Conservation (phyloP, 2,329 filamentous ascomycete species). For the Chalaropsis thielavioides region DNA sequence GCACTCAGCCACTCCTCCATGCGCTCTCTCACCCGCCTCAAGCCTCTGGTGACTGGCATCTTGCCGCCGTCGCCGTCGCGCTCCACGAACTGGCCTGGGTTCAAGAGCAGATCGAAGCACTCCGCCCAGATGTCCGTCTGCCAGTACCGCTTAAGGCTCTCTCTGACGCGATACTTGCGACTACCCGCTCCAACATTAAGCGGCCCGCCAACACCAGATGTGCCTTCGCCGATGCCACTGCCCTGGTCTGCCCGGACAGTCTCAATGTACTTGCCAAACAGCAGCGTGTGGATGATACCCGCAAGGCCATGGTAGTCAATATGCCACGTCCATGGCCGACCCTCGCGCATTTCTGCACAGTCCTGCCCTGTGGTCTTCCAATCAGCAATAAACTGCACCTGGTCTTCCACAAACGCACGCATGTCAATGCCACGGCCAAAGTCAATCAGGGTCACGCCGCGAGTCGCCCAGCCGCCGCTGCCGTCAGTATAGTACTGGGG, state of each 20-base stretch:
- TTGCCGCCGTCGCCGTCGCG: conserved; percentile 35
- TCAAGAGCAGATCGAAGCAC: conserved; percentile 73
- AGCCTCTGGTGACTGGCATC: conserved; percentile 59
- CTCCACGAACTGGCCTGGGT: conserved; percentile 54
- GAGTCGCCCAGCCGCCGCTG: conserved; percentile 59
- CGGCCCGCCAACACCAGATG: conserved; percentile 37
- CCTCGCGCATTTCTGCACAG: conserved; percentile 89
- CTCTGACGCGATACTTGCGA: conserved; percentile 64
- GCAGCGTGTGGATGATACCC: conserved; percentile 69
- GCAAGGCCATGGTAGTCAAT: conserved; percentile 92
- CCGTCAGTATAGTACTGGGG: conserved; percentile 60
- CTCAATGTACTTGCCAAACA: conserved; percentile 93
- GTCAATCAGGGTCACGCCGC: conserved; percentile 79
- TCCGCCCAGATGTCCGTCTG: conserved; percentile 80
- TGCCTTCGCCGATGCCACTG: conserved; percentile 32
- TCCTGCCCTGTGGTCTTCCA: conserved; percentile 82
- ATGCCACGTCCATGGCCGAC: conserved; percentile 91
- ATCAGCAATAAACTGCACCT: conserved; percentile 76
- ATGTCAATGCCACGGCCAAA: conserved; percentile 93
- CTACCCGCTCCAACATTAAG: conserved; percentile 33
- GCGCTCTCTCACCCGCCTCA: conserved; percentile 53
- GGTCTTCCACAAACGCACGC: conserved; percentile 60
- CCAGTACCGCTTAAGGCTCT: conserved; percentile 88
- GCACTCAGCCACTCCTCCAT: conserved; percentile 76
- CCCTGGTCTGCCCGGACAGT: conserved; percentile 45